Base-by-base conservation (phyloP, 495 filamentous ascomycete species). In the Podospora didyma region DNA sequence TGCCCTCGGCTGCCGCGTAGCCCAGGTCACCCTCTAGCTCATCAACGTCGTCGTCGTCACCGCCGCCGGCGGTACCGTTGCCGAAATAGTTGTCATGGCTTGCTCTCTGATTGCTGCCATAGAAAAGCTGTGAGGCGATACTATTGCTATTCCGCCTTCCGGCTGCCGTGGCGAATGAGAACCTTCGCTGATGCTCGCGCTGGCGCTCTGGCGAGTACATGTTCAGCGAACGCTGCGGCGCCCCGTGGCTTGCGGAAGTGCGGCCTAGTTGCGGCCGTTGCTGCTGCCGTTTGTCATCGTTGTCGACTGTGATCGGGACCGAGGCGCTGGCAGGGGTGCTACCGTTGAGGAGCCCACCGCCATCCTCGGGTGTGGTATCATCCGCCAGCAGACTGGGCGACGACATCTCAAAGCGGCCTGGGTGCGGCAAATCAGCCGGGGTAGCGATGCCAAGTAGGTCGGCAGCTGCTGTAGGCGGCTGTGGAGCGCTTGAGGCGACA, bases 1-100 rank as follows among this genome's bases (percentile, higher is more conserved):
- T 89, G n/a, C 86, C 95, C 68, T 89, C 88, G 1, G 92, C 92
- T 11, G 89, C 95, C 9, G 92, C 90, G 71, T 96, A 97, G 6
- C 94, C 94, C 22, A 98, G 73, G 71, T 98, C 94, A 61, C 96
- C 94, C 67, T 96, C 90, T 53, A 70, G 46, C 31, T 66, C 65
- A 24, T 60, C 58, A 16, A 61, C 65, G 5, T 96, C 92, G 20
- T 84, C 87, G 51, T 86, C 83, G 1, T 92, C 89, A 37, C 82
- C 84, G 51, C 86, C 86, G 49, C 79, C 78, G 23, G 46, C 24
- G 66, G 50, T 66, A 17, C 23, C 50, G 9, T 42, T 37, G 14
- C 73, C 23, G 7, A 59, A 44, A 10, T 62, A 37, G 26, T 31
- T 31, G 9, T 31, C 26, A 9, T 31, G 26, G 26, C 26, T 31